These are phyloP conservation scores for Pisolithus sp. DNA, from an alignment of 768 basidiomycete species.

Conservation along the genomic window DNA sequence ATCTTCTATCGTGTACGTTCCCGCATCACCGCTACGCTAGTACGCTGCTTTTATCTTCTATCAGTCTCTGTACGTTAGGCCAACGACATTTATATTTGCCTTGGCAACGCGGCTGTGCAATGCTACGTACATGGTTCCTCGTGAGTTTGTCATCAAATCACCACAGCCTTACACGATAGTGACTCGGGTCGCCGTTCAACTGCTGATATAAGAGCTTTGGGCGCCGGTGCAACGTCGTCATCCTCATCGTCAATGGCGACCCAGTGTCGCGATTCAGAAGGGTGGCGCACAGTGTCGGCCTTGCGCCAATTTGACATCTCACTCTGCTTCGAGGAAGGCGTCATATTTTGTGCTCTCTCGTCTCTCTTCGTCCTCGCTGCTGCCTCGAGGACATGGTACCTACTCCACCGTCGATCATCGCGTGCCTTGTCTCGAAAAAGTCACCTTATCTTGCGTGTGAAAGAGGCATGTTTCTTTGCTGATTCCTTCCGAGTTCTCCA, in stretches of 20 bases:
- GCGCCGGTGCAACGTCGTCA: neutral
- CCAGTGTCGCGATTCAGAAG: constrained; percentile 50
- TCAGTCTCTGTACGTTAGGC: too few relatives aligned
- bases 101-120: too few relatives aligned
- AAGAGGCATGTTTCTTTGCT: constrained; percentile 49
- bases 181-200: too few relatives aligned
- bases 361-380: constrained; percentile 38
- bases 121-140: too few relatives aligned
- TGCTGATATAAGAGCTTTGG: neutral
- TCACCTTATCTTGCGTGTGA: constrained; percentile 45
- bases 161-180: too few relatives aligned
- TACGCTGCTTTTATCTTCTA: too few relatives aligned
- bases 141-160: too few relatives aligned
- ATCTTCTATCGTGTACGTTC: too few relatives aligned
- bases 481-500: neutral
- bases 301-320: constrained; percentile 69
- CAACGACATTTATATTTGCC: too few relatives aligned
- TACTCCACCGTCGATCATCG: constrained; percentile 14
- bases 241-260: constrained; percentile 27
- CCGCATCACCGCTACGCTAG: too few relatives aligned
- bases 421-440: constrained; percentile 42
- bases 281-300: constrained; percentile 57
- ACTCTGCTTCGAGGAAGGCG: constrained; percentile 74
- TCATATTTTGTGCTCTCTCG: constrained; percentile 52
- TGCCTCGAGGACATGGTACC: constrained; percentile 33